Evolutionary conservation across 164 flowering plant genomes (phyloP), one percentile per base, ranked within the genome.

Genomic region (Piper betle): DNA sequence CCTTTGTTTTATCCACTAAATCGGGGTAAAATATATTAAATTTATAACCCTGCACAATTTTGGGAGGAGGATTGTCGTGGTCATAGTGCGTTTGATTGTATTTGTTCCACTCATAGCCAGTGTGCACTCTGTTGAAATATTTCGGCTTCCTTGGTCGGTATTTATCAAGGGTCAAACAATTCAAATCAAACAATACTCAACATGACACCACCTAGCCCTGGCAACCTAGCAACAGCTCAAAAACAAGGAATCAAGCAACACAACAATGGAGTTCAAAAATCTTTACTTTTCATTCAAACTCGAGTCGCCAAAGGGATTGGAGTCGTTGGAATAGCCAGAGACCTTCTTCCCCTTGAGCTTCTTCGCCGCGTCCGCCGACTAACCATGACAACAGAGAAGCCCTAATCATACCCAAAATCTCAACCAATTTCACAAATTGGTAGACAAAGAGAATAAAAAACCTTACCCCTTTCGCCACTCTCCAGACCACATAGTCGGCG

Each of bases 41-140:
- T 59, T 94, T 94, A 68, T 94, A 94, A 3, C 99, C 99, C 66
- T 94, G 99, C 55, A 94, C 97, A 60, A 88, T 83, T 78, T 94
- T 94, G 20, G 97, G 99, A 54, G 99, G 99, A 4, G 99, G 99
- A 52, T 94, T 94, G 68, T 94, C 99, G 58, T 94, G 97, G 68
- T 94, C 99, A 60, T 94, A 94, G 66, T 94, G 99, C 46, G 99
- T 94, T 74, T 94, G 99, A 69, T 94, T 94, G 73, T 94, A 94
- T 62, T 94, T 94, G 79, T 94, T 94, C 99, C 99, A 94, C 64
- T 94, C 99, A 48, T 94, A 94, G 9, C 99, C 99, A 39, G 97
- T 94, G 69, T 94, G 99, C 39, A 94, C 99, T 38, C 99, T 91
- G 64, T 94, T 94, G 80, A 94, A 94, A 64, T 94, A 94, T 72